Percentiles rank a stretch among this genome's conserved stretches.
Conservation (phyloP, 2,329 filamentous ascomycete genomes). For the Penicillium psychrosexuale region DNA sequence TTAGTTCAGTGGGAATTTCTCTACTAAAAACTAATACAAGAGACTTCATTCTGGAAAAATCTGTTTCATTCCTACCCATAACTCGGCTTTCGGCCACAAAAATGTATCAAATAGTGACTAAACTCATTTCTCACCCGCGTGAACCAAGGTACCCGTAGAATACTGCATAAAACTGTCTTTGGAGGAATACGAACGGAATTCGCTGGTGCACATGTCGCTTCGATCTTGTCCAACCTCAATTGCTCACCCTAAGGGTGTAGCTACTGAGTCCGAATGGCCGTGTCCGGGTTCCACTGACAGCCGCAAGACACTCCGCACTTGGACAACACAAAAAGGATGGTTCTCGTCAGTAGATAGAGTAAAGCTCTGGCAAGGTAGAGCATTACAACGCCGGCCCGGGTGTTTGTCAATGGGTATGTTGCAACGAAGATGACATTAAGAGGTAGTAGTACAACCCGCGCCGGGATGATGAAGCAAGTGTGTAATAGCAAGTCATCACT, state of each 20-base stretch:
- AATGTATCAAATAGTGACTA: background rate
- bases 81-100: background rate
- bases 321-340: background rate
- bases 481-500: slow-evolving; percentile 16
- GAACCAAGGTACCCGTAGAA: background rate
- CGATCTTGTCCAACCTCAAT: background rate
- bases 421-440: slow-evolving; percentile 2
- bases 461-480: slow-evolving; percentile 15
- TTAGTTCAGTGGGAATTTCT: too few relatives aligned
- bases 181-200: background rate
- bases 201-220: background rate
- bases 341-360: slow-evolving; percentile 1
- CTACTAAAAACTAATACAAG: too few relatives aligned
- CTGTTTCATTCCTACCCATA: background rate
- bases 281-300: background rate
- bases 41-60: too few relatives aligned
- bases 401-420: slow-evolving; percentile 4
- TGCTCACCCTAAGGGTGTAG: background rate
- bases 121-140: background rate
- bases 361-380: slow-evolving; percentile 5
- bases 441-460: slow-evolving; percentile 6
- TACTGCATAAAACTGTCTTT: background rate
- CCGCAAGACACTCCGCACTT: background rate
- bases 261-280: background rate
- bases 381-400: slow-evolving; percentile 5